phyloP scores from a whole-genome alignment of 805 yeast genomes.

The Limtongia smithiae region DNA sequence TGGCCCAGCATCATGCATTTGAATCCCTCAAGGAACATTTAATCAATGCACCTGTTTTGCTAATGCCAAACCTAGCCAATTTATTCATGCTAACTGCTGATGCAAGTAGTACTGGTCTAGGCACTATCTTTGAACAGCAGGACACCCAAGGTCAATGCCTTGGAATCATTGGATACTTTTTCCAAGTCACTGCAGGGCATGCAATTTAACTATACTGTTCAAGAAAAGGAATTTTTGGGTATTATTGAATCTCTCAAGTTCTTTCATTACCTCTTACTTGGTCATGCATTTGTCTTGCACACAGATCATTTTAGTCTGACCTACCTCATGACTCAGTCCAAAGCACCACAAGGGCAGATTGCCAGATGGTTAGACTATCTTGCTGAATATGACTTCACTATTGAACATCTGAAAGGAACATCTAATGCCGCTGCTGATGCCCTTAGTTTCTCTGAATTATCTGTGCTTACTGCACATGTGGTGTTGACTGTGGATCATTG shows the following conservation, averaged over 20 bases:
- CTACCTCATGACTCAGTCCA: slow-evolving; percentile 6
- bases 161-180: background rate
- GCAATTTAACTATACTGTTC: slow-evolving; percentile 14
- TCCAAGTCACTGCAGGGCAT: slow-evolving; percentile 9
- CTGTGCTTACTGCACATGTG: too few species aligned
- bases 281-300: slow-evolving; percentile 5
- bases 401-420: slow-evolving; percentile 9
- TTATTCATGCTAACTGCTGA: slow-evolving; percentile 19
- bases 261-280: slow-evolving; percentile 9
- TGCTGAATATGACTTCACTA: slow-evolving; percentile 18
- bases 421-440: slow-evolving; percentile 28
- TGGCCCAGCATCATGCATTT: slow-evolving; percentile 2
- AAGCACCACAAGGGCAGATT: slow-evolving; percentile 10
- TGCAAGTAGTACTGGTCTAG: slow-evolving; percentile 13
- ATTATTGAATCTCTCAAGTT: slow-evolving; percentile 16
- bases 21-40: slow-evolving; percentile 2
- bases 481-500: too few species aligned
- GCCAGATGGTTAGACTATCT: slow-evolving; percentile 22
- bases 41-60: slow-evolving; percentile 9
- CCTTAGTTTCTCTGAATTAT: slow-evolving; percentile 3
- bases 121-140: slow-evolving; percentile 24
- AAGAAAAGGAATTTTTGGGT: slow-evolving; percentile 22
- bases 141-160: background rate
- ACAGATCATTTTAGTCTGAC: slow-evolving; percentile 18
- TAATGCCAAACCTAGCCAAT: slow-evolving; percentile 3